phyloP scores from a whole-genome alignment of 441 rosid species.

The Euphorbia neoarborescens region DNA sequence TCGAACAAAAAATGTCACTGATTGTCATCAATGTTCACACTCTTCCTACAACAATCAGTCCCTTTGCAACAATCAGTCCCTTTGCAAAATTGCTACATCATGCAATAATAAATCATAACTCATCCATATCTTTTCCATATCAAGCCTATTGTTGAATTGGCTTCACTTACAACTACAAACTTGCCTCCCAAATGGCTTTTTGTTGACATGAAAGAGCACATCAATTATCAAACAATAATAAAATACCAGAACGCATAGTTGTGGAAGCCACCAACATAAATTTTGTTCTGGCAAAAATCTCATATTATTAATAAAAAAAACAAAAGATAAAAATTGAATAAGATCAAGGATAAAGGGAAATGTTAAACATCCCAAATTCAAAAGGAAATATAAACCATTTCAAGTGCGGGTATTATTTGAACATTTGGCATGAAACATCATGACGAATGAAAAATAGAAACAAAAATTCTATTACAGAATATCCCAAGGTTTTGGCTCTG shows the following conservation, averaged over 20 bases:
- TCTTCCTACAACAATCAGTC: too few species aligned
- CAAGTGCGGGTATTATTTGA: constrained; percentile 22
- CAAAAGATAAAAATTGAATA: background rate
- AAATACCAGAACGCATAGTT: background rate
- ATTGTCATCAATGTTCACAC: too few species aligned
- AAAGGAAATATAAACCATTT: constrained; percentile 5
- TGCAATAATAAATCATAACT: background rate
- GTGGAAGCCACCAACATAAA: background rate
- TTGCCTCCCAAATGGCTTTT: background rate
- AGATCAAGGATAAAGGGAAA: constrained; percentile 7
- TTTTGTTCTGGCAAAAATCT: background rate
- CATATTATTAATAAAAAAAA: background rate
- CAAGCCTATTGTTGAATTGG: background rate
- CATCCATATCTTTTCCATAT: background rate
- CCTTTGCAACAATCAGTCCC: background rate
- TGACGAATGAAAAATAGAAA: constrained; percentile 14
- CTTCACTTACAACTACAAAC: background rate
- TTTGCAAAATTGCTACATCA: background rate
- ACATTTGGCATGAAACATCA: background rate
- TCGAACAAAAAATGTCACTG: too few species aligned
- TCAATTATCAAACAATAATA: background rate
- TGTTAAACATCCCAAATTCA: constrained; percentile 6
- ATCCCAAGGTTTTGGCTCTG: constrained; percentile 96
- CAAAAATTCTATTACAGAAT: constrained; percentile 41
- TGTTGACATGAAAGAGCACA: background rate